Evolutionary conservation across 2,329 filamentous ascomycete genomes (phyloP), one percentile per base, ranked within the genome.

Genomic region (Colletotrichum shisoi): DNA sequence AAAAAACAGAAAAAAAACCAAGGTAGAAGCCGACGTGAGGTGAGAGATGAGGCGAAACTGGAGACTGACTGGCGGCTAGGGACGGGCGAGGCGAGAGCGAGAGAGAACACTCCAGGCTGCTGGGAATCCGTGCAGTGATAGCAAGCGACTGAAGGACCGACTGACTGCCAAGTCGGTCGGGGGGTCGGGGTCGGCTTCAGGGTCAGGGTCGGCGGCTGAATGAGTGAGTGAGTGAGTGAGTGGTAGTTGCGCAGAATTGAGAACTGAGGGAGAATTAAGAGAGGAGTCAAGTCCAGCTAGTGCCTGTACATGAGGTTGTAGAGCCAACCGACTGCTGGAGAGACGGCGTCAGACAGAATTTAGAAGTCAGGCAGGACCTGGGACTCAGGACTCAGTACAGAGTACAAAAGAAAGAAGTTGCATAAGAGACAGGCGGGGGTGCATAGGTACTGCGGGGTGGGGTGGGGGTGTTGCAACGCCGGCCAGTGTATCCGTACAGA

Each of bases 71-170:
- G 46, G 21, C 24, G 45, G 27, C 46, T 60, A 53, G 52, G 57
- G 63, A 66, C 24, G 24, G 24, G 24, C 4, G 24, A 27, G 24
- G 24, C 24, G 24, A 5, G 24, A 6, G 24, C 24, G 24, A 27
- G 24, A 45, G 48, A 63, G 64, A 44, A 58, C 64, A 58, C 52
- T 54, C 64, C 64, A 64, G 60, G 60, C 54, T 53, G 51, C 53
- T 67, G 60, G 53, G 58, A 63, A 27, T 27, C 24, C 24, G 24
- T 27, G 24, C 24, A 27, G 24, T 27, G 24, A 27, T 27, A 27
- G 24, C 24, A 27, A 27, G 24, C 24, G 24, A 27, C 24, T 27
- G 24, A 27, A n/a, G n/a, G n/a, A 48, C 56, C 52, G 52, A 48
- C 56, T 37, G 52, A 56, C 34, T n/a, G n/a, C n/a, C n/a, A n/a